Evolutionary conservation across 192 early-diverging fungal species (phyloP), one percentile per base, ranked within the genome.

Genomic region (Powellomyces hirtus): DNA sequence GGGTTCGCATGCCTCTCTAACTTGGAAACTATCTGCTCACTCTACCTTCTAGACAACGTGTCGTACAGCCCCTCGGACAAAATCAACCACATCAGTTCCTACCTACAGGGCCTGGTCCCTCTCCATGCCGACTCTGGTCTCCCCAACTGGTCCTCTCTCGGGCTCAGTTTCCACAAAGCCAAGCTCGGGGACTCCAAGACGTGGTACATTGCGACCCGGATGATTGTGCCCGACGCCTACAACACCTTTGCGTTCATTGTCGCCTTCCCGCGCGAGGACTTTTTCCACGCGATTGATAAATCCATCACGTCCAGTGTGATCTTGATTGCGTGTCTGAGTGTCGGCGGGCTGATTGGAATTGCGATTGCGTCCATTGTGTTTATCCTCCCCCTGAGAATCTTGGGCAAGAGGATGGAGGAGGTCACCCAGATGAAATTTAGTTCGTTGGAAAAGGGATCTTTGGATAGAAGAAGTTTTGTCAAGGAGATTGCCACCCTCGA

Each of bases 231-330:
- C 16, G 58, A 59, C 24, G 27, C 10, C 29, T 6, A 14, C 58
- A 30, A 24, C 58, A 27, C 8, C 8, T 64, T 18, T 14, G 6
- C 8, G 29, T 7, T 64, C 30, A 30, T 64, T 7, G 13, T 64
- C 26, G 62, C 62, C 57, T 22, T 64, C 30, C 62, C 62, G 16
- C 62, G 62, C 10, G 52, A 59, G 6, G 62, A 64, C 57, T 64
- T 64, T 26, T 64, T 64, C 52, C 11, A 8, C 16, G 26, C 10
- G 16, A 62, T 64, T 27, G 62, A 64, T 30, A 56, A 64, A 29
- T 30, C 26, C 18, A 64, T 64, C 27, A 64, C 14, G 10, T 62
- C 13, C 10, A 33, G 53, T 27, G 59, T 64, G 8, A 59, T 38
- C 14, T 10, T 59, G 27, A 59, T 59, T 35, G 58, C 33, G 10